A percentile compares a stretch with the other conserved stretches of the same genome.
Evolutionary conservation across 192 early-diverging fungal species (phyloP).

Genomic region (Coemansia sp.): DNA sequence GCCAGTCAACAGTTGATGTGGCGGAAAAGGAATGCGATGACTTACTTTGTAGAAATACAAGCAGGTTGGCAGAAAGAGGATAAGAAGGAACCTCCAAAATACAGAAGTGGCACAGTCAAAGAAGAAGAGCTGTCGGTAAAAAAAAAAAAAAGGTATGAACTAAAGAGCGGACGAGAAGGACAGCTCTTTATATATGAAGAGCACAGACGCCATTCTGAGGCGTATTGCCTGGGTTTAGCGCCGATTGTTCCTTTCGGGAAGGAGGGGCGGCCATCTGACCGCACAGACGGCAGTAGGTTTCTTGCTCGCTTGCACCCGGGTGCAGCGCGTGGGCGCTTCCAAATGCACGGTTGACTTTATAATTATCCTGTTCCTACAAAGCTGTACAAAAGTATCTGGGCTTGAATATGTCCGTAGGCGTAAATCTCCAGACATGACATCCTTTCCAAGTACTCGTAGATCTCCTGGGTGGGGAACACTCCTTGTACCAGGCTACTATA

Average conservation of each 20-base stretch:
- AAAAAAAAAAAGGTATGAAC: neutral
- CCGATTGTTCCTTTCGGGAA: neutral
- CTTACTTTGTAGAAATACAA: constrained; percentile 16
- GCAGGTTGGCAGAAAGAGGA: constrained; percentile 8
- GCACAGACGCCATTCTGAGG: neutral
- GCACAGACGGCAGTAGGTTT: neutral
- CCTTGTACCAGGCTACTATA: neutral
- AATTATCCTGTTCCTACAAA: constrained; percentile 6
- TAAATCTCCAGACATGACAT: neutral
- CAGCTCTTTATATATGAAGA: neutral
- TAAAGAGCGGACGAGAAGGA: neutral
- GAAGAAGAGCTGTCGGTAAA: neutral
- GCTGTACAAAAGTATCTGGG: neutral
- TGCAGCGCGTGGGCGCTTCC: neutral
- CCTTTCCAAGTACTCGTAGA: neutral
- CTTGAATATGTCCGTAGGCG: neutral
- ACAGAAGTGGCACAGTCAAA: constrained; percentile 5
- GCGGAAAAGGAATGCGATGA: neutral
- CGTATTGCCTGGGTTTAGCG: neutral
- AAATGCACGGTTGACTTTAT: neutral
- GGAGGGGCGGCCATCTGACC: neutral
- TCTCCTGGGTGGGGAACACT: neutral
- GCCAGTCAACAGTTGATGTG: neutral
- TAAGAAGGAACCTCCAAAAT: constrained; percentile 1
- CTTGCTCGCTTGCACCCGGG: neutral